Evolutionary conservation across 179 eudicot species (phyloP).

Genomic region (Corrigiola litoralis): DNA sequence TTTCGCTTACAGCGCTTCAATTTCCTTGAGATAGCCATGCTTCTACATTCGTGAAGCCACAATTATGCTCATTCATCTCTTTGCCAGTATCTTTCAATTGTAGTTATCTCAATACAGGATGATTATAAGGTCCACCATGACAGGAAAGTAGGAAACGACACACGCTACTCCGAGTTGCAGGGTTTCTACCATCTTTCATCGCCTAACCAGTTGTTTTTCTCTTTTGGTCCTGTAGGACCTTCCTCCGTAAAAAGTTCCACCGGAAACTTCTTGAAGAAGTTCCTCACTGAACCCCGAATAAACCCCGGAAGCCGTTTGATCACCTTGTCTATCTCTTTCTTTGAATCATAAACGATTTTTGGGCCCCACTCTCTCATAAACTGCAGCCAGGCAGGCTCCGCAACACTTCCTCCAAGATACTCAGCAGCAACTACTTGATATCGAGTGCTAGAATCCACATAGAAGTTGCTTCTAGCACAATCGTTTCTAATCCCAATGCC

Average conservation of each 20-base stretch:
- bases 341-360: conserved; percentile 52
- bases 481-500: conserved; percentile 85
- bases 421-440: conserved; percentile 74
- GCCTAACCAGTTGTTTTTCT: conserved; percentile 88
- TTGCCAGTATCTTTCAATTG: no score
- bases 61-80: no score
- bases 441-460: conserved; percentile 56
- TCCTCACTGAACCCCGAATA: conserved; percentile 35
- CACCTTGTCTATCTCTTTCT: conserved; percentile 53
- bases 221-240: conserved; percentile 95
- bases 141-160: no score
- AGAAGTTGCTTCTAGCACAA: conserved; percentile 48
- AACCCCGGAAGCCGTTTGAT: conserved; percentile 45
- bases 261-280: conserved; percentile 51
- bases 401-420: conserved; percentile 56
- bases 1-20: no score
- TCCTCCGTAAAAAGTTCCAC: conserved; percentile 64
- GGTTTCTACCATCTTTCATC: conserved; percentile 75
- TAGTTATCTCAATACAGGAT: no score
- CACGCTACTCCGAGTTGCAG: no score
- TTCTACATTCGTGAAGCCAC: no score
- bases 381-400: conserved; percentile 76
- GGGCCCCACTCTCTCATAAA: conserved; percentile 96
- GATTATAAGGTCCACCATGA: no score
- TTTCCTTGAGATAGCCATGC: no score